phyloP scores from a whole-genome alignment of 495 filamentous ascomycete species.

The Hypoxylon crocopeplum region DNA sequence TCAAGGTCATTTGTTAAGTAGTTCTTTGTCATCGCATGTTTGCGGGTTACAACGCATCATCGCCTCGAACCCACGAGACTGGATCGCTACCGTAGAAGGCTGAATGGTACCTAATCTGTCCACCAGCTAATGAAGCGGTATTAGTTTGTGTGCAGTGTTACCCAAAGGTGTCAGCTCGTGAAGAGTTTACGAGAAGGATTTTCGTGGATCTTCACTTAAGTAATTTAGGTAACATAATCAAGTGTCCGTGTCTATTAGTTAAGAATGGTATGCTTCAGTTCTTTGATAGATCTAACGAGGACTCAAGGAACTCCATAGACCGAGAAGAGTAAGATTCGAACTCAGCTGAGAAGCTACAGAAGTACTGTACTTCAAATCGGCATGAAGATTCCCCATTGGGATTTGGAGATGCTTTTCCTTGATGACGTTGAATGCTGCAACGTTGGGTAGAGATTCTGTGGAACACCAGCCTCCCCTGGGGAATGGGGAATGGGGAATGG shows the following conservation, averaged over 20 bases:
- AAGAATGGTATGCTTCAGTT: too few relatives aligned
- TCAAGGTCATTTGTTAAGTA: conserved; percentile 15
- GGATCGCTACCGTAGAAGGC: conserved; percentile 14
- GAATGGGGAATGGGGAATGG: too few relatives aligned
- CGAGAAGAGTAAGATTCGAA: too few relatives aligned
- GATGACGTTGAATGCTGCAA: conserved; percentile 22
- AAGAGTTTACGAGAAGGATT: conserved; percentile 28
- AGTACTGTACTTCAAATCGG: conserved; percentile 1
- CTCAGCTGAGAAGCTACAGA: too few relatives aligned
- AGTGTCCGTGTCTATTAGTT: too few relatives aligned
- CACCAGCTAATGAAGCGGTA: conserved; percentile 20
- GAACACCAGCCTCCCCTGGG: conserved; percentile 23
- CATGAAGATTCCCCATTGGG: conserved; percentile 19
- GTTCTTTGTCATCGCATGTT: conserved; percentile 27
- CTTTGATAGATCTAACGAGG: background rate
- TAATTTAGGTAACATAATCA: too few relatives aligned
- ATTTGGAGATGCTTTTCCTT: conserved; percentile 24
- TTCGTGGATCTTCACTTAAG: background rate
- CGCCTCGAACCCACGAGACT: conserved; percentile 13
- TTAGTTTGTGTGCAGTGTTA: conserved; percentile 8
- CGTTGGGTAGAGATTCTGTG: conserved; percentile 13
- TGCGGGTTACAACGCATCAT: conserved; percentile 21
- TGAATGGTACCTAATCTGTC: conserved; percentile 2
- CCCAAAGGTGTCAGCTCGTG: background rate
- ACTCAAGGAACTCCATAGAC: too few relatives aligned